Percentiles rank a stretch among this genome's conserved stretches.
Evolutionary conservation across 805 yeast genomes (phyloP).

Genomic region (Starmera caribaea): DNA sequence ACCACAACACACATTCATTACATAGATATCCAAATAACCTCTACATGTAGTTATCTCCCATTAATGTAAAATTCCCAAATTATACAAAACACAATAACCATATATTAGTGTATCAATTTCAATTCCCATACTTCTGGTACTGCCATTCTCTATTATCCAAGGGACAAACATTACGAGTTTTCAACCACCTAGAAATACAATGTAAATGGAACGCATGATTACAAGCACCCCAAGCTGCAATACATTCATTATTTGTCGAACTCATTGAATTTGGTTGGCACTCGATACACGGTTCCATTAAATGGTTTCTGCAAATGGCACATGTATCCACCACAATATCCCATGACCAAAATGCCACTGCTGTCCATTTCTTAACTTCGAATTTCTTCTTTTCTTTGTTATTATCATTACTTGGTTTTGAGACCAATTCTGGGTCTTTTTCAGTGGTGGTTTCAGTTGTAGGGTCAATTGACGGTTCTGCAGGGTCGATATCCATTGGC

Average conservation of each 20-base stretch:
- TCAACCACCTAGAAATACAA: slow-evolving; percentile 92
- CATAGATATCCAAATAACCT: no score
- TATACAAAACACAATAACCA: not conserved
- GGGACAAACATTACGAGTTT: slow-evolving; percentile 94
- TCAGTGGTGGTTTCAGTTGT: not conserved
- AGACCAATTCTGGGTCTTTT: slow-evolving; percentile 1
- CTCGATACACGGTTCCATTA: slow-evolving; percentile 97
- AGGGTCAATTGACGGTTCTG: not conserved
- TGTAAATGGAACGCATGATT: slow-evolving; percentile 98
- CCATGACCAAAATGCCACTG: slow-evolving; percentile 99
- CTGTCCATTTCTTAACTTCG: slow-evolving; percentile 96
- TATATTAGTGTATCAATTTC: no score
- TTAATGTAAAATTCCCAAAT: not conserved
- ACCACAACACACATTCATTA: no score
- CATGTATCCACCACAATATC: slow-evolving; percentile 92
- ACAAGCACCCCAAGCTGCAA: slow-evolving; percentile 96
- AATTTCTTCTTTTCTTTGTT: slow-evolving; percentile 53
- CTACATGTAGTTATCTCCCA: no score
- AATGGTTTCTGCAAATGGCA: slow-evolving; percentile 95
- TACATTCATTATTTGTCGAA: slow-evolving; percentile 61
- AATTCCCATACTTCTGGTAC: slow-evolving; percentile 63
- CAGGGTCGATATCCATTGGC: slow-evolving; percentile 17
- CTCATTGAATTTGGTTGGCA: slow-evolving; percentile 80
- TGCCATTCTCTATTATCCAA: slow-evolving; percentile 90
- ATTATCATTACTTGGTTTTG: slow-evolving; percentile 7